These are phyloP conservation scores for Saccharomyces pastorianus DNA, from an alignment of 1,139 yeast genomes.

Conservation along the genomic window DNA sequence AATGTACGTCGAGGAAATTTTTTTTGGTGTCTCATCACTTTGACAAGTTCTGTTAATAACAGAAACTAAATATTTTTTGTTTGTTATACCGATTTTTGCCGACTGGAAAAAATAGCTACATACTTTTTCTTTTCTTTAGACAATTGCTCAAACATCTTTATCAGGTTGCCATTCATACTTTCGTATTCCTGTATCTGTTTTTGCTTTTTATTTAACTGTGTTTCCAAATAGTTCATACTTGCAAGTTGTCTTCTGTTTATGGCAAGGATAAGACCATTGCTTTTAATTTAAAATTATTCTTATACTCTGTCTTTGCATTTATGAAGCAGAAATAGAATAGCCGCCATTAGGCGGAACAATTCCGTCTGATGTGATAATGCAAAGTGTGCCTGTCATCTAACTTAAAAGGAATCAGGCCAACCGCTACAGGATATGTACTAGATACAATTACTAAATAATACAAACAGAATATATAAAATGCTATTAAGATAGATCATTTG, in stretches of 20 bases:
- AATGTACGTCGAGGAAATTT: constrained; percentile 20
- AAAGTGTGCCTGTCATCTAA: not conserved
- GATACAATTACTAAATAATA: not conserved
- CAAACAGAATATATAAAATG: not conserved
- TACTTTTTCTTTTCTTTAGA: not conserved
- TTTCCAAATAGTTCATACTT: not conserved
- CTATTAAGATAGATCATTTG: not conserved
- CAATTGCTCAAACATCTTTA: not conserved
- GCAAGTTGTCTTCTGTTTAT: not conserved
- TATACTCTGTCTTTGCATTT: not conserved
- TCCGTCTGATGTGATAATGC: not conserved
- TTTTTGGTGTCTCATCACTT: constrained; percentile 8
- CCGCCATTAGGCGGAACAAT: not conserved
- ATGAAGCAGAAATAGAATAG: not conserved
- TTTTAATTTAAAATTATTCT: not conserved
- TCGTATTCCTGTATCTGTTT: not conserved
- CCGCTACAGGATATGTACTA: not conserved
- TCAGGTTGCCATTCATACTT: not conserved
- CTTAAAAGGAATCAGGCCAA: not conserved
- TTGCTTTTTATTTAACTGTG: not conserved
- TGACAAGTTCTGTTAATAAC: constrained; percentile 1
- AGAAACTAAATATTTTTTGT: not conserved
- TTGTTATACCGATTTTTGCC: not conserved
- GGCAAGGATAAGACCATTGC: not conserved
- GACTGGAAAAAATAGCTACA: not conserved